phyloP scores from a whole-genome alignment of 805 yeast genomes.

The Kurtzmaniella cleridarum region DNA sequence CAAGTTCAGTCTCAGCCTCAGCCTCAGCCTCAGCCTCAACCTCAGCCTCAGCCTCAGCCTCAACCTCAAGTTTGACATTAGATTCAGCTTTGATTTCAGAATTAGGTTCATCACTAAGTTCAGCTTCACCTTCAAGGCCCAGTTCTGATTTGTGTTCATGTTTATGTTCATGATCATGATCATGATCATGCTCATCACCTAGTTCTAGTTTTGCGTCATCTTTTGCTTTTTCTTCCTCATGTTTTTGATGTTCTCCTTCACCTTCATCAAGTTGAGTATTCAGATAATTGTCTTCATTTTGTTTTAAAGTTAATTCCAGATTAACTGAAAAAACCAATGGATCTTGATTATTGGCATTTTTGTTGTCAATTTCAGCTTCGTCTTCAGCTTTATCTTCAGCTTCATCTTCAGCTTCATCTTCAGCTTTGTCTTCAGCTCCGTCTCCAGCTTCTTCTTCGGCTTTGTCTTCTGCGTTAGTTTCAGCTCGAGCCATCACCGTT shows the following conservation, averaged over 20 bases:
- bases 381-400: slow-evolving; percentile 7
- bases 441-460: slow-evolving; percentile 1
- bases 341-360: slow-evolving; percentile 4
- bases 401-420: slow-evolving; percentile 9
- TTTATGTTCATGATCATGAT: slow-evolving; percentile 13
- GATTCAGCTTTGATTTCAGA: slow-evolving; percentile 6
- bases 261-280: slow-evolving; percentile 14
- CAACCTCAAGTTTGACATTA: slow-evolving; percentile 15
- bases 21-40: slow-evolving; percentile 9
- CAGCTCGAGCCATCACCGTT: not conserved
- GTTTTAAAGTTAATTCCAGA: slow-evolving; percentile 10
- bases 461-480: not conserved
- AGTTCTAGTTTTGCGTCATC: slow-evolving; percentile 7
- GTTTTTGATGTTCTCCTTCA: slow-evolving; percentile 13
- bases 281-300: slow-evolving; percentile 7
- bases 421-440: slow-evolving; percentile 19
- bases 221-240: slow-evolving; percentile 8
- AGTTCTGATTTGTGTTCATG: slow-evolving; percentile 16
- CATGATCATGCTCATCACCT: slow-evolving; percentile 10
- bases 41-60: slow-evolving; percentile 13
- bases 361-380: slow-evolving; percentile 1
- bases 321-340: slow-evolving; percentile 5
- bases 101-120: not conserved
- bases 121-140: slow-evolving; percentile 12
- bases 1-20: no score